Percentiles rank a stretch among this genome's conserved stretches.
Evolutionary conservation across 2,329 filamentous ascomycete genomes (phyloP).

Genomic region (Akanthomyces dipterigenus): DNA sequence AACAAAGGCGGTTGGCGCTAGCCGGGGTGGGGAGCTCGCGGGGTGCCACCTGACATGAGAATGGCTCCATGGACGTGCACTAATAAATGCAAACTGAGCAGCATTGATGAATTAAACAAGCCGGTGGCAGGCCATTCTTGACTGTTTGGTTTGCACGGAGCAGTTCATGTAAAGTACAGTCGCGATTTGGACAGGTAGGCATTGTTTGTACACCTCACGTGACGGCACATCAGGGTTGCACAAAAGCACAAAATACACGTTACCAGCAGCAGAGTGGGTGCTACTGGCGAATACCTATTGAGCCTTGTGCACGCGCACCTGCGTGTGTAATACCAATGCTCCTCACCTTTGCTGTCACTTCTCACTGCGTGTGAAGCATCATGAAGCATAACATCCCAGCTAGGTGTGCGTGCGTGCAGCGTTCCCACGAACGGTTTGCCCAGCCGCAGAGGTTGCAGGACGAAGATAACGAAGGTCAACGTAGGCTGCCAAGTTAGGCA

Average conservation of each 20-base stretch:
- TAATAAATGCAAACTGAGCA: not conserved
- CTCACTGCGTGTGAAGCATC: not conserved
- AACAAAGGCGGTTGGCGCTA: not conserved
- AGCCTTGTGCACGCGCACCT: not conserved
- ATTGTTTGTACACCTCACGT: not conserved
- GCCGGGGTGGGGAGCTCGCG: not conserved
- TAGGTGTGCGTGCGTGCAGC: not conserved
- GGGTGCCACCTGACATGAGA: not conserved
- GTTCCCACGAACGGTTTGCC: not conserved
- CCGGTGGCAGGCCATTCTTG: not conserved
- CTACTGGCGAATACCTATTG: too few relatives aligned
- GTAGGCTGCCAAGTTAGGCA: not conserved
- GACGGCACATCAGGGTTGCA: not conserved
- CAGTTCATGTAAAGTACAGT: too few relatives aligned
- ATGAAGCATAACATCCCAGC: not conserved
- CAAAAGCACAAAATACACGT: too few relatives aligned
- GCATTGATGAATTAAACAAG: not conserved
- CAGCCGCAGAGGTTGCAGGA: not conserved
- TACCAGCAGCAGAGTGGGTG: too few relatives aligned
- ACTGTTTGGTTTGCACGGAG: not conserved
- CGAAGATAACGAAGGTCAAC: not conserved
- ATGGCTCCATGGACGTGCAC: too few relatives aligned
- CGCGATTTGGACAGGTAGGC: not conserved
- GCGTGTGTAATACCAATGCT: not conserved
- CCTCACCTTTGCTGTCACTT: not conserved